Conservation (phyloP, 1,284 basidiomycete genomes). For the Erythrobasidium hasegawianum region DNA sequence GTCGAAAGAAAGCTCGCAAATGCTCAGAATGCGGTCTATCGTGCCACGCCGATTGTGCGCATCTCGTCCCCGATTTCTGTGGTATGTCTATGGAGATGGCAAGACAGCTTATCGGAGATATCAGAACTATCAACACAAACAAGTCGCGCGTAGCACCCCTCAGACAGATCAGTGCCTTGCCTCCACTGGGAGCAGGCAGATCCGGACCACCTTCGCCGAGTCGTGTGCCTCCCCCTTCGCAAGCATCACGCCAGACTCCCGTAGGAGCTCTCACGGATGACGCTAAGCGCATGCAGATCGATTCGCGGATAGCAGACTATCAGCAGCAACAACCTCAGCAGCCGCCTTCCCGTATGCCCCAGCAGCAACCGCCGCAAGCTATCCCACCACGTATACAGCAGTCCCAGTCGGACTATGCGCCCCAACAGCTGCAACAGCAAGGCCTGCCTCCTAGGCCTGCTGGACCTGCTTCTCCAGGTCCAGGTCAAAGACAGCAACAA, state of each 20-base stretch:
- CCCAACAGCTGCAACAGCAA: background rate
- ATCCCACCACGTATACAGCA: background rate
- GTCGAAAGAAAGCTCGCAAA: constrained; percentile 91
- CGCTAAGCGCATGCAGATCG: constrained; percentile 21
- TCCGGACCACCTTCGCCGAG: constrained; percentile 2
- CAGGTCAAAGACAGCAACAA: constrained; percentile 12
- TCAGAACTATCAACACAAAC: constrained; percentile 61
- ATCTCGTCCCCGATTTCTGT: constrained; percentile 98
- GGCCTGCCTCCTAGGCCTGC: background rate
- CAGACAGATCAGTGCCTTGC: constrained; percentile 43
- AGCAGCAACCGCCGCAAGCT: background rate
- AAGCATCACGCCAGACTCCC: constrained; percentile 9
- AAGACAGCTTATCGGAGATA: constrained; percentile 84
- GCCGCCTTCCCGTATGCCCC: background rate
- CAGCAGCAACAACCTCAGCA: constrained; percentile 19
- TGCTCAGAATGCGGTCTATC: constrained; percentile 96
- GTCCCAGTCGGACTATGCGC: background rate
- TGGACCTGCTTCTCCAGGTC: background rate
- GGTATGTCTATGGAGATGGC: constrained; percentile 99
- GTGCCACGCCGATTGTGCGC: constrained; percentile 95
- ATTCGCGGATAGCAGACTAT: background rate
- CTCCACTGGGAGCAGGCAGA: constrained; percentile 19
- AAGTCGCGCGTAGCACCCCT: constrained; percentile 39
- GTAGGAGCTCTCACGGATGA: constrained; percentile 9
- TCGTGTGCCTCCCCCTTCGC: constrained; percentile 11